Conservation (phyloP, 2,329 filamentous ascomycete species). For the Gyromitra esculenta region DNA sequence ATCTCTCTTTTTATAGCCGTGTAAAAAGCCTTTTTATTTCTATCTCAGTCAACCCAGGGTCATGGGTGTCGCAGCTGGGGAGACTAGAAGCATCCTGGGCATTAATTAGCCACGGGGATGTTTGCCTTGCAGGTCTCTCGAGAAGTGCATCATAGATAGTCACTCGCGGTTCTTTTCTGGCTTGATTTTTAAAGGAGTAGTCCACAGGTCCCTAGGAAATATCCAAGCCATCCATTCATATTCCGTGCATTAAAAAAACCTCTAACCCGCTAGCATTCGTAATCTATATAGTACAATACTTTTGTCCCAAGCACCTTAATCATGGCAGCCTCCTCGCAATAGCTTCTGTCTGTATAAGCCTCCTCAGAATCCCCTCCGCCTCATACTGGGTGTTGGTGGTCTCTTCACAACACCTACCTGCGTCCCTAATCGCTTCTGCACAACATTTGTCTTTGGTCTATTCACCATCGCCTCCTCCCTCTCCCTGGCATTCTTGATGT, state of each 20-base stretch:
- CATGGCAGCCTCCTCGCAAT: background rate
- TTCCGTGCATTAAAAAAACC: background rate
- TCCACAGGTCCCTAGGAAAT: background rate
- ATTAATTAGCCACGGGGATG: no score
- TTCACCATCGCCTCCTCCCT: constrained; percentile 58
- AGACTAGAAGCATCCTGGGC: no score
- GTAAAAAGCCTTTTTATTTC: no score
- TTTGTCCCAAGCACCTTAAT: background rate
- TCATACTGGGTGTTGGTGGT: constrained; percentile 56
- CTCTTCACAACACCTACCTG: constrained; percentile 57
- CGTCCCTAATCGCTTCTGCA: constrained; percentile 55
- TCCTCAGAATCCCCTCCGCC: constrained; percentile 56
- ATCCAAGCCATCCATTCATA: background rate
- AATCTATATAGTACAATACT: constrained; percentile 20
- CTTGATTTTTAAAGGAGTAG: background rate
- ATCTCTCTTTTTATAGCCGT: no score
- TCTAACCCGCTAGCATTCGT: background rate
- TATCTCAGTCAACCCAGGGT: no score
- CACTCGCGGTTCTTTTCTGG: background rate
- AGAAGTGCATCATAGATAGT: background rate
- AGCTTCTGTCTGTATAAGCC: background rate
- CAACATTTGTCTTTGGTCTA: constrained; percentile 61
- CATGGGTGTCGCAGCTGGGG: no score
- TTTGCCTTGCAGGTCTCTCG: no score
- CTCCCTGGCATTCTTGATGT: constrained; percentile 62